Conservation (phyloP, 805 yeast genomes). For the Brettanomyces sp. region DNA sequence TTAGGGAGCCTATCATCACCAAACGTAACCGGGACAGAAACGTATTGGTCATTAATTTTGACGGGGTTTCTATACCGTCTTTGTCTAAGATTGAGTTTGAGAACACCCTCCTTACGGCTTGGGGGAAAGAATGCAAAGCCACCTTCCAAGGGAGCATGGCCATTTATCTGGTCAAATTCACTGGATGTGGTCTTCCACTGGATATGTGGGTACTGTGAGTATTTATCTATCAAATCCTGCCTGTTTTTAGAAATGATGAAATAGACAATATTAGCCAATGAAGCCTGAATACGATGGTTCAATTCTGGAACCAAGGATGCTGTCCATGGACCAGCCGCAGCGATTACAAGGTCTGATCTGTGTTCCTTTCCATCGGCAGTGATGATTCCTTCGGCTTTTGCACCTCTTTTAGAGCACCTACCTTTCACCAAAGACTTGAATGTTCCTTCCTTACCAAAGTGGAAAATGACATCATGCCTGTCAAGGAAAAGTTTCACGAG, state of each 20-base stretch:
- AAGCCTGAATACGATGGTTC: conserved; percentile 11
- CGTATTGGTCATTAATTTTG: conserved; percentile 1
- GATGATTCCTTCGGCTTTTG: conserved; percentile 13
- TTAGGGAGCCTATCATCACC: conserved; percentile 11
- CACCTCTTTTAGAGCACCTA: background rate
- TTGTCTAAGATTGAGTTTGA: conserved; percentile 10
- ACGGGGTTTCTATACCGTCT: conserved; percentile 6
- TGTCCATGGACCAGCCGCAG: conserved; percentile 17
- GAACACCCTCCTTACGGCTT: conserved; percentile 9
- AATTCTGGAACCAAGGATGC: conserved; percentile 10
- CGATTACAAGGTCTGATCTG: conserved; percentile 12
- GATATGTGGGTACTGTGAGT: conserved; percentile 13
- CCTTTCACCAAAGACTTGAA: conserved; percentile 5
- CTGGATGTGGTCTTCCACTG: conserved; percentile 11
- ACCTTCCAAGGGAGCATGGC: conserved; percentile 8
- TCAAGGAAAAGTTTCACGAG: conserved; percentile 9
- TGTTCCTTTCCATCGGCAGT: conserved; percentile 17
- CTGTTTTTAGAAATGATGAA: conserved; percentile 14
- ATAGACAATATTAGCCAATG: conserved; percentile 13
- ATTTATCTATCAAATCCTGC: conserved; percentile 15
- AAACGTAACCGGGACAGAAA: conserved; percentile 6
- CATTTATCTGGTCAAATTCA: conserved; percentile 8
- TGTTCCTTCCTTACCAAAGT: conserved; percentile 11
- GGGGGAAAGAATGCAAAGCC: conserved; percentile 12
- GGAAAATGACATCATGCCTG: conserved; percentile 12